These are phyloP conservation scores for Colletotrichum sp. DNA, from an alignment of 2,329 filamentous ascomycete genomes.

Conservation along the genomic window DNA sequence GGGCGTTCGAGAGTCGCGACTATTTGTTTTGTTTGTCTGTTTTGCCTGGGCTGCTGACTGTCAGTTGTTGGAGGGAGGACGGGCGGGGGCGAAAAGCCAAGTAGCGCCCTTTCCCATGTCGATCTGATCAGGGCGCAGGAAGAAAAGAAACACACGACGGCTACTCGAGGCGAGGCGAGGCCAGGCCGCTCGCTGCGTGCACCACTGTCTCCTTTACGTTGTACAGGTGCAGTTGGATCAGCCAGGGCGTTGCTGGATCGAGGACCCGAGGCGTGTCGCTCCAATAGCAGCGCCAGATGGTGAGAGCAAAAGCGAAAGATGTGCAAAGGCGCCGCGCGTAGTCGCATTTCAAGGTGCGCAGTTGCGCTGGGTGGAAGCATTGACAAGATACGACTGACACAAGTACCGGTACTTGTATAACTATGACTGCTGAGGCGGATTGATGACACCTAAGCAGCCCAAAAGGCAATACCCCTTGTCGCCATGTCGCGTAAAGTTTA, in stretches of 20 bases:
- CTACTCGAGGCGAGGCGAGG: neutral
- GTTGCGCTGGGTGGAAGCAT: neutral
- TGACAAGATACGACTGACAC: neutral
- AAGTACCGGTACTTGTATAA: constrained; percentile 18
- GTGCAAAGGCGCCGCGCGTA: neutral
- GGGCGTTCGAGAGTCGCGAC: neutral
- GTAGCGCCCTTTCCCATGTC: neutral
- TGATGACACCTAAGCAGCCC: constrained; percentile 13
- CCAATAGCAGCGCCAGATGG: neutral
- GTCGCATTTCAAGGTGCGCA: constrained; percentile 10
- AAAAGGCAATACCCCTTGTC: constrained; percentile 3
- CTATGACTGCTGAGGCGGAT: constrained; percentile 2
- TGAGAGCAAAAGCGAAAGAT: neutral
- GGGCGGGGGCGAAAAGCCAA: neutral
- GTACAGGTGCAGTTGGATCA: neutral
- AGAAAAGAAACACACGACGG: neutral
- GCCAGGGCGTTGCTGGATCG: neutral
- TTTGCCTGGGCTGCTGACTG: neutral
- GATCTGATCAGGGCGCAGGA: neutral
- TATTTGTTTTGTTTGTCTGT: constrained; percentile 15
- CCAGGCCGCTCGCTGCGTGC: neutral
- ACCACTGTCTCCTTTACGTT: neutral
- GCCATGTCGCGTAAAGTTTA: neutral
- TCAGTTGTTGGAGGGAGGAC: neutral
- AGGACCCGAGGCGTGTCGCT: neutral